Conservation (phyloP, 257 asterid genomes). For the Pogostemon cablin region DNA sequence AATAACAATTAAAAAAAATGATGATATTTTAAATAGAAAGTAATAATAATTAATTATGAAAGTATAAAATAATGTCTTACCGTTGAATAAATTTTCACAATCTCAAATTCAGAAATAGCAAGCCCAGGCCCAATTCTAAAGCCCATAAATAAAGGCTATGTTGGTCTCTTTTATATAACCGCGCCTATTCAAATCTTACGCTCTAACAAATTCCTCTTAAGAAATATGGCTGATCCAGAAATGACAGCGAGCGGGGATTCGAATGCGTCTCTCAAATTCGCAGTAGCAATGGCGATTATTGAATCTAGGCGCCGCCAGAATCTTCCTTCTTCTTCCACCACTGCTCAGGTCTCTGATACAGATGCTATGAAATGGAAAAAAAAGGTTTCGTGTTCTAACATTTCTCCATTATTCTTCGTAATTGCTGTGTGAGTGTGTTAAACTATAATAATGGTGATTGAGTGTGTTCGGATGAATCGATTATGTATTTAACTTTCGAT, state of each 20-base stretch:
- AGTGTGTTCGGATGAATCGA: slow-evolving; percentile 13
- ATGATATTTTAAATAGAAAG: no score
- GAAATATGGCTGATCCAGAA: slow-evolving; percentile 48
- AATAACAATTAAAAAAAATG: no score
- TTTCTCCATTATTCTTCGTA: not conserved
- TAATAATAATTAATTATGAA: no score
- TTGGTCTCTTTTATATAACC: no score
- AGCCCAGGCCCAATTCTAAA: slow-evolving; percentile 8
- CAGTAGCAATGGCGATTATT: slow-evolving; percentile 68
- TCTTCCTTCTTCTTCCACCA: slow-evolving; percentile 32
- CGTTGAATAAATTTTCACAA: no score
- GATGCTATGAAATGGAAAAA: slow-evolving; percentile 72
- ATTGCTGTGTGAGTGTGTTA: not conserved
- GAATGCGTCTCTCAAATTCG: slow-evolving; percentile 59
- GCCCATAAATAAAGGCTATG: not conserved
- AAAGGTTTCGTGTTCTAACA: slow-evolving; percentile 46
- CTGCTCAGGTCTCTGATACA: slow-evolving; percentile 38
- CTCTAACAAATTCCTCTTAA: not conserved
- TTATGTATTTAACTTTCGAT: slow-evolving; percentile 1
- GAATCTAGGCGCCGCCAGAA: slow-evolving; percentile 59
- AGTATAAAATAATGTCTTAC: no score
- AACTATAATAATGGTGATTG: not conserved
- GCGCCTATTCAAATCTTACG: slow-evolving; percentile 33
- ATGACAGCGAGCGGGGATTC: slow-evolving; percentile 34
- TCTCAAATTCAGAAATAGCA: no score